Percentiles rank a stretch among this genome's conserved stretches.
phyloP scores from a whole-genome alignment of 805 yeast species.

The Debaryomyces tyrocola region DNA sequence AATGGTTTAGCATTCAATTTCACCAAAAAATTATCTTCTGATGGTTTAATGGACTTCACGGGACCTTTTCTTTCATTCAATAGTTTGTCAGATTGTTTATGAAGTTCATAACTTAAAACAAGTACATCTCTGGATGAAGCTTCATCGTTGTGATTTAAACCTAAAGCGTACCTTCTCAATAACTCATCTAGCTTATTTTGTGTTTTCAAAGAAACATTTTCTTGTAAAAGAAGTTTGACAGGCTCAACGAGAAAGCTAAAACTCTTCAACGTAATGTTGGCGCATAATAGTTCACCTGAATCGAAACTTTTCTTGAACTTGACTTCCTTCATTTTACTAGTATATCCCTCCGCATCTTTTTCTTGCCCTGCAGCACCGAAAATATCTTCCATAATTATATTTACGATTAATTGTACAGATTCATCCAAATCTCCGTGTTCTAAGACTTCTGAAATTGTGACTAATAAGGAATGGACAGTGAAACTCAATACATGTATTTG shows the following conservation, averaged over 20 bases:
- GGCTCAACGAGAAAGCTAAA: slow-evolving; percentile 68
- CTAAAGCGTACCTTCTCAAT: slow-evolving; percentile 73
- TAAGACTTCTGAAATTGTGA: slow-evolving; percentile 47
- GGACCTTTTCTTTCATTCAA: slow-evolving; percentile 1
- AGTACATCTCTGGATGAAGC: slow-evolving; percentile 57
- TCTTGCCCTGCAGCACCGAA: slow-evolving; percentile 93
- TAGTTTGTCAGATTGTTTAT: slow-evolving; percentile 45
- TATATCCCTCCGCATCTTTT: slow-evolving; percentile 91
- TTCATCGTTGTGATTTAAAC: slow-evolving; percentile 70
- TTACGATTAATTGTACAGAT: slow-evolving; percentile 57
- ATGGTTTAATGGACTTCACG: slow-evolving; percentile 10
- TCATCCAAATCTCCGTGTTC: slow-evolving; percentile 76
- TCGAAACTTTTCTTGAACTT: slow-evolving; percentile 87
- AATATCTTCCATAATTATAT: slow-evolving; percentile 83
- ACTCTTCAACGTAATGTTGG: slow-evolving; percentile 55
- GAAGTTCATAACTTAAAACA: slow-evolving; percentile 71
- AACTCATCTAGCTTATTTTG: slow-evolving; percentile 79
- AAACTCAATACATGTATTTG: slow-evolving; percentile 91
- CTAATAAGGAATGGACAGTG: slow-evolving; percentile 75
- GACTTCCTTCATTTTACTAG: slow-evolving; percentile 83
- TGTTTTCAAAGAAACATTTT: slow-evolving; percentile 62
- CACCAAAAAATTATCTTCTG: slow-evolving; percentile 72
- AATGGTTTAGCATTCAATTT: slow-evolving; percentile 60
- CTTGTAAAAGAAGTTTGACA: slow-evolving; percentile 58
- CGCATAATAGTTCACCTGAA: slow-evolving; percentile 74